Evolutionary conservation across 225 moss, liverwort and hornwort genomes (phyloP), one percentile per base, ranked within the genome.

Genomic region (Antitrichia curtipendula): DNA sequence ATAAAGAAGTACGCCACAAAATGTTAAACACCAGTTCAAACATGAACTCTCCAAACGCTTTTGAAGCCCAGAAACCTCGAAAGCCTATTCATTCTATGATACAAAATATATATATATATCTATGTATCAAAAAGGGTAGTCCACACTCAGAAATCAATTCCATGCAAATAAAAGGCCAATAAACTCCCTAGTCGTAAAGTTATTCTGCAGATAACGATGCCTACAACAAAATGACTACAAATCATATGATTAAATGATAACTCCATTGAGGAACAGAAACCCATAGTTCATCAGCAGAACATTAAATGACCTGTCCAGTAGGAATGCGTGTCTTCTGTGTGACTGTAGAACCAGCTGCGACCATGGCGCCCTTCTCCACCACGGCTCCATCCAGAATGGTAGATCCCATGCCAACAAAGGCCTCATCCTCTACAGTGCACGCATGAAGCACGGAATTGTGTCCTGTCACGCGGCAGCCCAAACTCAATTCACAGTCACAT

Each of bases 381-480:
- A 99, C 96, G 21, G 90, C 97, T 81, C 98, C 98, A 81, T 99
- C 97, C 79, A 97, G 91, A 83, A 99, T 89, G 80, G 96, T 96
- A n/a, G 98, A 95, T 80, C 97, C 98, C 96, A 99, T 99, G 72
- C 98, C 98, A 71, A 99, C 97, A 89, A 99, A 95, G 12, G 96
- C 91, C 71, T 94, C 98, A 86, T 99, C 97, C 90, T 96, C 97
- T 57, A 99, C 94, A 54, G 95, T 99, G 89, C 98, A 99, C 28
- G 97, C 97, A 91, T 99, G 98, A 82, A 98, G 93, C 64, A 99
- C 98, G 28, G 97, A 94, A 90, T 94, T 99, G 90, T 99, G 98
- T 77, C 98, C 98, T 96, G 91, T 75, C 62, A 90, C 40, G 29
- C 41, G 75, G 75, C 87, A 87, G 75, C 24, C 62, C 75, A 76